Evolutionary conservation across 352 stramenopile genomes (phyloP).

Genomic region (Globisporangium cederbergense): DNA sequence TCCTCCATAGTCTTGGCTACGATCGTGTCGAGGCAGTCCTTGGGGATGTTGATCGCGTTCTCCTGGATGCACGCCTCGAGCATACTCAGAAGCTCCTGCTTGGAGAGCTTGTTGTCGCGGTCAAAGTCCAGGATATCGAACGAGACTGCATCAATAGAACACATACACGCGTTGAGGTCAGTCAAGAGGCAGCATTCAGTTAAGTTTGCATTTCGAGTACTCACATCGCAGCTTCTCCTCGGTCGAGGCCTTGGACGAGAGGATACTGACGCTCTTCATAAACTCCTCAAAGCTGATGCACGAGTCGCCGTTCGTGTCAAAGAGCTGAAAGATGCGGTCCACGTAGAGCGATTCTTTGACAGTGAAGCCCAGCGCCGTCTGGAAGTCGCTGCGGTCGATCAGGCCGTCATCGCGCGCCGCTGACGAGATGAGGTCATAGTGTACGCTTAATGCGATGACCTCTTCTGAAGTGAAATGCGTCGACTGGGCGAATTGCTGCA

Average conservation of each 20-base stretch:
- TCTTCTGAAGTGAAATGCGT: conserved; percentile 64
- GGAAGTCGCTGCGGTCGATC: conserved; percentile 79
- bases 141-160: conserved; percentile 39
- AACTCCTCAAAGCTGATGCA: conserved; percentile 84
- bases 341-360: conserved; percentile 82
- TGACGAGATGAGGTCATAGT: conserved; percentile 70
- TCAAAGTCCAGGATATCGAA: conserved; percentile 77
- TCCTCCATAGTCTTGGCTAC: conserved; percentile 70
- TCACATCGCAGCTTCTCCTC: conserved; percentile 74
- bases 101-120: conserved; percentile 70
- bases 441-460: conserved; percentile 49
- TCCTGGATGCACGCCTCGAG: conserved; percentile 69
- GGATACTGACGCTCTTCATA: conserved; percentile 62
- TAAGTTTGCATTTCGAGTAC: conserved; percentile 1
- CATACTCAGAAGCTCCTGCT: conserved; percentile 66
- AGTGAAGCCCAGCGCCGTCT: conserved; percentile 70
- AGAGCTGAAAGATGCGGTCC: conserved; percentile 79
- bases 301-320: conserved; percentile 74
- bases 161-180: background rate
- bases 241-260: conserved; percentile 63
- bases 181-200: conserved; percentile 1
- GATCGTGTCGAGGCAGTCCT: conserved; percentile 57
- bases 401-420: conserved; percentile 60
- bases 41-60: conserved; percentile 73
- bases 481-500: conserved; percentile 33